phyloP scores from a whole-genome alignment of 345 rosid species.

The Citrus trifoliata region DNA sequence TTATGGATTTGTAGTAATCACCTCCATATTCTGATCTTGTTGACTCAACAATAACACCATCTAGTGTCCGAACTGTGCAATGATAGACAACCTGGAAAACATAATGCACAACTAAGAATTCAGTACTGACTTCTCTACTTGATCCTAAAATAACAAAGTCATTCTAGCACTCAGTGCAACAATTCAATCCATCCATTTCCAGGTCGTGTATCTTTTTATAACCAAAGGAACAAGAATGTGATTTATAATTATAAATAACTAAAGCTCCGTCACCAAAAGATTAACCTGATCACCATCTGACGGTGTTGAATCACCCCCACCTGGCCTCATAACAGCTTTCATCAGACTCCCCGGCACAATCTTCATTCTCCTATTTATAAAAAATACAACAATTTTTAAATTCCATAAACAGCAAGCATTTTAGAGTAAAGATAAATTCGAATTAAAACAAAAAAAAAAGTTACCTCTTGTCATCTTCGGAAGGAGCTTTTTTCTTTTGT shows the following conservation, averaged over 20 bases:
- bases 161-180: neutral
- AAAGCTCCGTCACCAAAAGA: neutral
- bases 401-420: neutral
- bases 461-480: conserved; percentile 66
- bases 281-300: conserved; percentile 91
- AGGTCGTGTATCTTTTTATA: too few relatives aligned
- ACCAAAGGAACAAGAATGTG: neutral
- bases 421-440: neutral
- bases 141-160: neutral
- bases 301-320: conserved; percentile 80
- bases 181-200: neutral
- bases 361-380: conserved; percentile 65
- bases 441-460: neutral
- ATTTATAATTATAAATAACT: neutral
- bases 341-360: conserved; percentile 85
- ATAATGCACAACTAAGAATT: neutral
- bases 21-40: conserved; percentile 80
- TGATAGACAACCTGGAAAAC: conserved; percentile 68
- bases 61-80: conserved; percentile 79
- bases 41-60: conserved; percentile 80
- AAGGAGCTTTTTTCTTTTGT: conserved; percentile 49
- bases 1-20: conserved; percentile 17
- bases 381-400: neutral
- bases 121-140: neutral
- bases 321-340: conserved; percentile 89